These are phyloP conservation scores for Saccharomyces kudriavzevii DNA, from an alignment of 805 yeast genomes.

Conservation along the genomic window DNA sequence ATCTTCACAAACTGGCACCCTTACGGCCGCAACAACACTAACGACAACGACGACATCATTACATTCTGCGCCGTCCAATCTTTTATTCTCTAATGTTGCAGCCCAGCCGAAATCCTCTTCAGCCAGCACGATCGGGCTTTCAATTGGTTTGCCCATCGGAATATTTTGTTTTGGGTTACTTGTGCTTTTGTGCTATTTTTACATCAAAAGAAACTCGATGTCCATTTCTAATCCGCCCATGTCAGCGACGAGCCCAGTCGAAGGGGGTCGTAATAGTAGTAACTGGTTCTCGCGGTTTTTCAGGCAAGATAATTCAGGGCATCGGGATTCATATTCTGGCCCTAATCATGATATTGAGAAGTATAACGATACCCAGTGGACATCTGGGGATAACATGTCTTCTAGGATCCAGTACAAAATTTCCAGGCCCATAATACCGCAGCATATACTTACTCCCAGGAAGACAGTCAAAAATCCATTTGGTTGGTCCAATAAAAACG, in stretches of 20 bases:
- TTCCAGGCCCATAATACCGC: constrained; percentile 6
- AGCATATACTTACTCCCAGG: constrained; percentile 19
- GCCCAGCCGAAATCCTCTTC: constrained; percentile 8
- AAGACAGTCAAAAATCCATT: constrained; percentile 3
- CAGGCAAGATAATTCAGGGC: not conserved
- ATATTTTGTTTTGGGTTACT: constrained; percentile 19
- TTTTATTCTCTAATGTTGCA: not conserved
- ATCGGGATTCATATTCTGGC: not conserved
- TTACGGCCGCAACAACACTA: not conserved
- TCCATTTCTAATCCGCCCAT: constrained; percentile 1
- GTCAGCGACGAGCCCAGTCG: constrained; percentile 1
- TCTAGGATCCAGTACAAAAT: constrained; percentile 18
- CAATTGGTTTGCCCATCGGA: constrained; percentile 28
- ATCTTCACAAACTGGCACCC: not conserved
- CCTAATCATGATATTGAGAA: not conserved
- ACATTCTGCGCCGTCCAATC: not conserved
- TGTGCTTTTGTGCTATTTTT: constrained; percentile 14
- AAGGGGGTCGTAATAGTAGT: not conserved
- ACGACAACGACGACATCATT: not conserved
- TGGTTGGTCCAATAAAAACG: not conserved
- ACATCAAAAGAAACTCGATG: constrained; percentile 6
- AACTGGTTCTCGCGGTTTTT: constrained; percentile 6
- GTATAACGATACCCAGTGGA: constrained; percentile 5
- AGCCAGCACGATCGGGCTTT: constrained; percentile 17
- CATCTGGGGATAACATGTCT: constrained; percentile 6